These are phyloP conservation scores for Trichoderma reesei DNA, from an alignment of 495 filamentous ascomycete species.

Conservation along the genomic window DNA sequence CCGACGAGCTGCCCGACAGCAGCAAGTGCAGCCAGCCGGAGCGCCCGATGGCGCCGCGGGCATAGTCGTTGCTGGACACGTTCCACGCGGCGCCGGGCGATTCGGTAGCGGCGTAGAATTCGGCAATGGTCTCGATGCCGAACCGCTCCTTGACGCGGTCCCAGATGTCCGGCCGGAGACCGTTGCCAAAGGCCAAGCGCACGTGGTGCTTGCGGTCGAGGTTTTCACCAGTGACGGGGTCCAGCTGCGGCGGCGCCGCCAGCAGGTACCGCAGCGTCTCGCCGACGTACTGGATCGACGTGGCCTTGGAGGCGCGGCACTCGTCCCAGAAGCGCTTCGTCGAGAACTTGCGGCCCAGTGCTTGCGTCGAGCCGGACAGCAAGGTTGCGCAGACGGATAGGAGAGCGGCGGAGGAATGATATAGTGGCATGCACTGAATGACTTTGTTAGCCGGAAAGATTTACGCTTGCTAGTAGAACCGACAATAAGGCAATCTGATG, in stretches of 20 bases:
- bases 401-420: conserved; percentile 74
- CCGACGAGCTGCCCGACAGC: conserved; percentile 39
- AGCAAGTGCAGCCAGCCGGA: conserved; percentile 52
- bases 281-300: conserved; percentile 88
- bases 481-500: no score
- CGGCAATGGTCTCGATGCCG: conserved; percentile 64
- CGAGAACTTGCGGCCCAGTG: conserved; percentile 73
- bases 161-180: conserved; percentile 89
- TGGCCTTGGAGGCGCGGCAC: conserved; percentile 60
- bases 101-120: conserved; percentile 91
- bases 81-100: conserved; percentile 67
- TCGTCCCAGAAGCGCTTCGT: conserved; percentile 76
- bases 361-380: conserved; percentile 51
- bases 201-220: conserved; percentile 71
- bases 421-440: conserved; percentile 77
- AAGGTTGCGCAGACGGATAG: conserved; percentile 58
- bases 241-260: conserved; percentile 52
- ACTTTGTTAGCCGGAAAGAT: neutral
- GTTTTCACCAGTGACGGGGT: conserved; percentile 56
- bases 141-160: conserved; percentile 79
- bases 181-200: conserved; percentile 82
- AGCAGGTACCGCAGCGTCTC: conserved; percentile 91
- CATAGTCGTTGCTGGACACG: conserved; percentile 61
- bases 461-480: no score
- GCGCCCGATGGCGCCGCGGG: conserved; percentile 72